These are phyloP conservation scores for Inonotus hispidus DNA, from an alignment of 1,284 basidiomycete genomes.

Conservation along the genomic window DNA sequence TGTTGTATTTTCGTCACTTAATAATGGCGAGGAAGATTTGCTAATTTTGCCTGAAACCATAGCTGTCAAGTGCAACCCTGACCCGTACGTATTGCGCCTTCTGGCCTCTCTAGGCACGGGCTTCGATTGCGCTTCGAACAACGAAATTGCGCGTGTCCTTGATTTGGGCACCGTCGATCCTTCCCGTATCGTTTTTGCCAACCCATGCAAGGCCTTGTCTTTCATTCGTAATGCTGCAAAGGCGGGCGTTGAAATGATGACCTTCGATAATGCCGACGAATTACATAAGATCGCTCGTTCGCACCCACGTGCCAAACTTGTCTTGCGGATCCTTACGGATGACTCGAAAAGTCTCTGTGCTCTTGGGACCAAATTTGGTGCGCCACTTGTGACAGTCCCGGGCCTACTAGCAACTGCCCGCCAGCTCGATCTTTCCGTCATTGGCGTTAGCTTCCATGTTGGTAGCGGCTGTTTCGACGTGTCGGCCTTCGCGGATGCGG, in stretches of 20 bases:
- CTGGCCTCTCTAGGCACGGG: slow-evolving; percentile 87
- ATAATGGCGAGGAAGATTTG: slow-evolving; percentile 6
- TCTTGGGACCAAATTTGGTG: slow-evolving; percentile 97
- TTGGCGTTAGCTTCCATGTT: slow-evolving; percentile 98
- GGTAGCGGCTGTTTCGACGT: slow-evolving; percentile 97
- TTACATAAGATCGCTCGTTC: slow-evolving; percentile 89
- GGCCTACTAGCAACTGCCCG: slow-evolving; percentile 75
- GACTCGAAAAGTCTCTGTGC: slow-evolving; percentile 94
- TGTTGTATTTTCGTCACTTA: slow-evolving; percentile 25
- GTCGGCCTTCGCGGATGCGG: slow-evolving; percentile 84
- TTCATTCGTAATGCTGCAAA: slow-evolving; percentile 85
- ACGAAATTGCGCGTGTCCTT: slow-evolving; percentile 86
- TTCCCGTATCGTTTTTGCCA: slow-evolving; percentile 91
- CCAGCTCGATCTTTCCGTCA: slow-evolving; percentile 79
- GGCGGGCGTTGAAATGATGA: slow-evolving; percentile 86
- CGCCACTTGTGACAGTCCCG: slow-evolving; percentile 79
- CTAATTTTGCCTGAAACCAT: slow-evolving; percentile 15
- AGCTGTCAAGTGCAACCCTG: slow-evolving; percentile 98
- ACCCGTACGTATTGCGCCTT: slow-evolving; percentile 88
- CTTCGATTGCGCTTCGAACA: slow-evolving; percentile 98
- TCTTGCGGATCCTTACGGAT: slow-evolving; percentile 94
- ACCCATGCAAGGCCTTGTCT: slow-evolving; percentile 96
- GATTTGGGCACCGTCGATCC: slow-evolving; percentile 67
- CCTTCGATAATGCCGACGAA: slow-evolving; percentile 98
- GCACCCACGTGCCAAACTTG: slow-evolving; percentile 81